phyloP scores from a whole-genome alignment of 495 filamentous ascomycete genomes.

The Aspergillus mulundensis region DNA sequence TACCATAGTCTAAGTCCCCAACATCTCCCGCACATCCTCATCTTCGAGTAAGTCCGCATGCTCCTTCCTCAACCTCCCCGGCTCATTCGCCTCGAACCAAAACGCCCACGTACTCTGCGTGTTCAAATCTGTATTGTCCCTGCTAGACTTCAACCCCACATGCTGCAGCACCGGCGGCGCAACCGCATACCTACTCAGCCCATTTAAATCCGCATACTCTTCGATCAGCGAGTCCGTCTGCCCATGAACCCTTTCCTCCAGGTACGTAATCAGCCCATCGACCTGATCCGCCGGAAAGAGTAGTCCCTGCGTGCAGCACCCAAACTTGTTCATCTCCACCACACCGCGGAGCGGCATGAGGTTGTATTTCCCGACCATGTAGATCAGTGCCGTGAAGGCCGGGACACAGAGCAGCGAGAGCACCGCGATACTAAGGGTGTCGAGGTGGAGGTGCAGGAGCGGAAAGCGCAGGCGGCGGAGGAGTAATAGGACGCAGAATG shows the following conservation, averaged over 20 bases:
- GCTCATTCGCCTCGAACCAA: constrained; percentile 19
- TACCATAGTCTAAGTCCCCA: neutral
- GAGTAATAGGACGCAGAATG: constrained; percentile 14
- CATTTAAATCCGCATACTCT: constrained; percentile 26
- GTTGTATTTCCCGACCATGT: constrained; percentile 44
- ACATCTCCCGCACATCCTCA: constrained; percentile 1
- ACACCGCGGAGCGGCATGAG: constrained; percentile 37
- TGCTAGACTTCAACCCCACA: constrained; percentile 28
- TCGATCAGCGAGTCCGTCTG: constrained; percentile 37
- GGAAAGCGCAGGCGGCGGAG: constrained; percentile 10
- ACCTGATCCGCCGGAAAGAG: constrained; percentile 38
- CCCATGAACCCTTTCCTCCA: constrained; percentile 17
- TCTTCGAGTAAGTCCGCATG: constrained; percentile 3
- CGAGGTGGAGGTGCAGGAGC: constrained; percentile 23
- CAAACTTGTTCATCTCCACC: constrained; percentile 35
- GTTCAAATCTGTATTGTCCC: constrained; percentile 19
- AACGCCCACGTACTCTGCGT: constrained; percentile 19
- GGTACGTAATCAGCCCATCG: constrained; percentile 17
- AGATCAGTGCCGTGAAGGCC: constrained; percentile 37
- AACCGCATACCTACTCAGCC: constrained; percentile 27
- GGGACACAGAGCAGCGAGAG: constrained; percentile 38
- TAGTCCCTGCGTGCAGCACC: constrained; percentile 46
- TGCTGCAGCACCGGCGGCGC: constrained; percentile 34
- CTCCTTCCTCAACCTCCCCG: constrained; percentile 2
- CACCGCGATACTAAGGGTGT: constrained; percentile 30